phyloP scores from a whole-genome alignment of 1,284 basidiomycete species.

The Naganishia sp. region DNA sequence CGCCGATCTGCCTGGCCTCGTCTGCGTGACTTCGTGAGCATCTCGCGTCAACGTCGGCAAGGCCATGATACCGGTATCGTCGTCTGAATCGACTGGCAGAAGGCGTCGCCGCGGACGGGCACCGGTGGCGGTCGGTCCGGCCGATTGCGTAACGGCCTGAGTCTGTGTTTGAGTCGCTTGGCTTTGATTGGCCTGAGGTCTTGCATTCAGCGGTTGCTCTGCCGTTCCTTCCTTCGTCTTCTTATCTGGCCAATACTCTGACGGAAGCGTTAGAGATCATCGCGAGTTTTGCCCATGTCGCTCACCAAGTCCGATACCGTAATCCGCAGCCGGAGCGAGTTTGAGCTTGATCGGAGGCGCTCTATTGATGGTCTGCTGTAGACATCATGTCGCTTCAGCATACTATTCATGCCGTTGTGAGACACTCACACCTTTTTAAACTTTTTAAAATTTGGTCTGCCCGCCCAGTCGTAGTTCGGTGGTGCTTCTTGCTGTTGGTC shows the following conservation, averaged over 20 bases:
- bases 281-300: background rate
- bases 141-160: slow-evolving; percentile 2
- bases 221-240: background rate
- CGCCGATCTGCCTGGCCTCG: background rate
- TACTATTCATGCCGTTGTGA: no score
- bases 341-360: slow-evolving; percentile 43
- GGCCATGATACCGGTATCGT: slow-evolving; percentile 13
- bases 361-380: slow-evolving; percentile 46
- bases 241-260: slow-evolving; percentile 23
- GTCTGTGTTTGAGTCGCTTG: slow-evolving; percentile 1
- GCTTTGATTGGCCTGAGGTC: background rate
- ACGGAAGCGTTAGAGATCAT: background rate
- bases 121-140: background rate
- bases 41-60: slow-evolving; percentile 17
- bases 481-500: slow-evolving; percentile 53
- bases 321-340: slow-evolving; percentile 40
- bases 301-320: slow-evolving; percentile 51
- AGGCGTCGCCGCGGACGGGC: slow-evolving; percentile 6
- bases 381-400: no score
- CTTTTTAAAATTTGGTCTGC: slow-evolving; percentile 77
- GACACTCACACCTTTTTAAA: slow-evolving; percentile 68
- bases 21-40: slow-evolving; percentile 6
- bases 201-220: slow-evolving; percentile 1
- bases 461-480: slow-evolving; percentile 59
- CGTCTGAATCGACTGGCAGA: slow-evolving; percentile 16